A percentile compares a stretch with the other conserved stretches of the same genome.
These are phyloP conservation scores for Kluyveromyces lactis DNA, from an alignment of 805 yeast species.

Conservation along the genomic window DNA sequence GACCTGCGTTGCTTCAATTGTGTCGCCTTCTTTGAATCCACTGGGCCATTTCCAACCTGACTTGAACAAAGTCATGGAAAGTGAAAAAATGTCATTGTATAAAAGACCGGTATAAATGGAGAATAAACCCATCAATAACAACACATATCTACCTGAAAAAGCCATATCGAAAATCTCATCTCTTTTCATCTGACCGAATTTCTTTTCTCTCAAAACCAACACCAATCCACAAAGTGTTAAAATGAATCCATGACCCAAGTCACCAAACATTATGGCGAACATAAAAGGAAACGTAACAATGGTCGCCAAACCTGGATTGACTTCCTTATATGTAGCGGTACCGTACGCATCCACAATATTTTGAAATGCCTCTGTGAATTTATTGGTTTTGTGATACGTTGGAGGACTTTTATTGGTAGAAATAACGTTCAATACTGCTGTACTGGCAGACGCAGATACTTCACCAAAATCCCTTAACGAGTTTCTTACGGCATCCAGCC, in stretches of 20 bases:
- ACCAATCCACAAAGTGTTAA: slow-evolving; percentile 63
- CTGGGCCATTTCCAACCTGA: slow-evolving; percentile 96
- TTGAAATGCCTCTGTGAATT: slow-evolving; percentile 90
- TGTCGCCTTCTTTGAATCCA: slow-evolving; percentile 57
- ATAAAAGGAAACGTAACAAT: slow-evolving; percentile 93
- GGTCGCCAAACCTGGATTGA: slow-evolving; percentile 93
- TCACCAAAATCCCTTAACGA: slow-evolving; percentile 47
- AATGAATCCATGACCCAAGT: slow-evolving; percentile 90
- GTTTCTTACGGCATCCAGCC: slow-evolving; percentile 53
- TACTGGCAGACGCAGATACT: slow-evolving; percentile 33
- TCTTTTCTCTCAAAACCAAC: slow-evolving; percentile 66
- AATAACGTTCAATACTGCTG: slow-evolving; percentile 50
- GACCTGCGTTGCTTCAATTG: slow-evolving; percentile 53
- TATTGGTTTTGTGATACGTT: slow-evolving; percentile 89
- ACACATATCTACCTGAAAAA: slow-evolving; percentile 81
- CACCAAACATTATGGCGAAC: slow-evolving; percentile 99
- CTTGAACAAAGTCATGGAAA: slow-evolving; percentile 76
- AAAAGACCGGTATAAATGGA: slow-evolving; percentile 93
- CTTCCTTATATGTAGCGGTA: slow-evolving; percentile 84
- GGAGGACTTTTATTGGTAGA: slow-evolving; percentile 86
- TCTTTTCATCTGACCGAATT: slow-evolving; percentile 58
- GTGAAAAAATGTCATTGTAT: slow-evolving; percentile 90
- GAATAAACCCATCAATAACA: slow-evolving; percentile 86
- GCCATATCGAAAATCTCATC: slow-evolving; percentile 98
- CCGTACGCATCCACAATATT: slow-evolving; percentile 94